Evolutionary conservation across 352 stramenopile species (phyloP).

Genomic region (Globisporangium iwayamae): DNA sequence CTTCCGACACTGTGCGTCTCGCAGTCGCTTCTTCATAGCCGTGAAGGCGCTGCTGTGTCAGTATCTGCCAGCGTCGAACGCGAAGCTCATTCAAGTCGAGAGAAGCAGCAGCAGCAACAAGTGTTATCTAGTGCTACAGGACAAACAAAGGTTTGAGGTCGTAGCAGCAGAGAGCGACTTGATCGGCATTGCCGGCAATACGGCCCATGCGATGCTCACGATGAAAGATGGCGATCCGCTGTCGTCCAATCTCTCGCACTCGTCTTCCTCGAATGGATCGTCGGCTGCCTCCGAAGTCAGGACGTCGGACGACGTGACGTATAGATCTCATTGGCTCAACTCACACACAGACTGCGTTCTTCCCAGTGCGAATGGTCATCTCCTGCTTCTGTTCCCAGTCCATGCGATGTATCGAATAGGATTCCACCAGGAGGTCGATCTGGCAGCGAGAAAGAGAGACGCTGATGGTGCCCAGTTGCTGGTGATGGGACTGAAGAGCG

Average conservation of each 20-base stretch:
- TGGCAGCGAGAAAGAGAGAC: slow-evolving; percentile 4
- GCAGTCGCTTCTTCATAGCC: slow-evolving; percentile 30
- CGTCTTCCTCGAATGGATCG: slow-evolving; percentile 3
- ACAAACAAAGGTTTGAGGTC: slow-evolving; percentile 2
- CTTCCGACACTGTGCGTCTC: slow-evolving; percentile 35
- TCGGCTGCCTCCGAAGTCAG: not conserved
- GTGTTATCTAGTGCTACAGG: slow-evolving; percentile 14
- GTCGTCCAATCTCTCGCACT: slow-evolving; percentile 2
- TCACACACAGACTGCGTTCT: slow-evolving; percentile 5
- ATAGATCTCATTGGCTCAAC: slow-evolving; percentile 4
- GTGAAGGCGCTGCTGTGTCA: slow-evolving; percentile 38
- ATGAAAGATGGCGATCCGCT: not conserved
- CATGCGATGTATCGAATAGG: slow-evolving; percentile 6
- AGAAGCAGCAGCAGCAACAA: not conserved
- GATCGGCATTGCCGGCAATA: slow-evolving; percentile 15
- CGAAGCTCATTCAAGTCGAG: slow-evolving; percentile 30
- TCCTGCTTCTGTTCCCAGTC: slow-evolving; percentile 16
- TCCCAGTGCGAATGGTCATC: slow-evolving; percentile 15
- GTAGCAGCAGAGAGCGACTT: not conserved
- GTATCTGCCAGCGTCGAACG: slow-evolving; percentile 29
- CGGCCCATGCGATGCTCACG: slow-evolving; percentile 4
- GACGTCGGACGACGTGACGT: not conserved
- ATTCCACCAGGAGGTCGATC: slow-evolving; percentile 14
- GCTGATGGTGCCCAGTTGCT: slow-evolving; percentile 11
- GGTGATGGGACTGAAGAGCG: slow-evolving; percentile 16